Conservation (phyloP, 352 stramenopile species). For the Aphanomyces cochlioides region DNA sequence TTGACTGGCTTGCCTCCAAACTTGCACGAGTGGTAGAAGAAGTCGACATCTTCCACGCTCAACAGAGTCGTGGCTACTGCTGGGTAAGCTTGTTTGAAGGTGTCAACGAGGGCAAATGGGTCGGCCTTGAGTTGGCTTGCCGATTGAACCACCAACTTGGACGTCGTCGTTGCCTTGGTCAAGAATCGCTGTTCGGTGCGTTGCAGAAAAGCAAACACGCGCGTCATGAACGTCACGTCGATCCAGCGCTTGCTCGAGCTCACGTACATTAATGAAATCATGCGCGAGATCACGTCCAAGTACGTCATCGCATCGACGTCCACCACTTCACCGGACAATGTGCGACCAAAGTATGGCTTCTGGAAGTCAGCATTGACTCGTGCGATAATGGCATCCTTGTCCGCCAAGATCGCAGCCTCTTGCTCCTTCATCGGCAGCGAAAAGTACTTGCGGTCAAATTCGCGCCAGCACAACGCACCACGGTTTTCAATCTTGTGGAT, state of each 20-base stretch:
- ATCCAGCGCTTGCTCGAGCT: constrained; percentile 62
- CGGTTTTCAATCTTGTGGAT: constrained; percentile 83
- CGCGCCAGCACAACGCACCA: constrained; percentile 66
- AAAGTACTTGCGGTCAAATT: constrained; percentile 86
- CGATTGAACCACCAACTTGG: constrained; percentile 45
- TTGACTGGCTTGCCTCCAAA: constrained; percentile 81
- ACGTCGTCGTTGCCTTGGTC: constrained; percentile 26
- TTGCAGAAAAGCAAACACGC: constrained; percentile 66
- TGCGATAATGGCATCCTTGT: constrained; percentile 75
- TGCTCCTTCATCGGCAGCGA: constrained; percentile 63
- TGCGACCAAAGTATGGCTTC: constrained; percentile 84
- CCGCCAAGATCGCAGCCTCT: constrained; percentile 52
- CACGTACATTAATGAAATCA: constrained; percentile 80
- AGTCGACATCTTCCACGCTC: constrained; percentile 69
- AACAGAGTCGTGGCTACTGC: constrained; percentile 49
- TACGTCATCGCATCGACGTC: constrained; percentile 87
- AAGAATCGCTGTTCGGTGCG: constrained; percentile 50
- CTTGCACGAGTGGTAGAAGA: constrained; percentile 77
- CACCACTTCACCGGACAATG: constrained; percentile 45
- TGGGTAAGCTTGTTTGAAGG: constrained; percentile 62
- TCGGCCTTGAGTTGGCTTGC: constrained; percentile 29
- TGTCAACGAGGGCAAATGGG: constrained; percentile 42
- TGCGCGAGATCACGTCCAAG: constrained; percentile 63
- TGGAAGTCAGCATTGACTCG: constrained; percentile 82
- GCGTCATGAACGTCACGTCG: constrained; percentile 59